Conservation (phyloP, 1,139 yeast genomes). For the Taiozyma sp. region DNA sequence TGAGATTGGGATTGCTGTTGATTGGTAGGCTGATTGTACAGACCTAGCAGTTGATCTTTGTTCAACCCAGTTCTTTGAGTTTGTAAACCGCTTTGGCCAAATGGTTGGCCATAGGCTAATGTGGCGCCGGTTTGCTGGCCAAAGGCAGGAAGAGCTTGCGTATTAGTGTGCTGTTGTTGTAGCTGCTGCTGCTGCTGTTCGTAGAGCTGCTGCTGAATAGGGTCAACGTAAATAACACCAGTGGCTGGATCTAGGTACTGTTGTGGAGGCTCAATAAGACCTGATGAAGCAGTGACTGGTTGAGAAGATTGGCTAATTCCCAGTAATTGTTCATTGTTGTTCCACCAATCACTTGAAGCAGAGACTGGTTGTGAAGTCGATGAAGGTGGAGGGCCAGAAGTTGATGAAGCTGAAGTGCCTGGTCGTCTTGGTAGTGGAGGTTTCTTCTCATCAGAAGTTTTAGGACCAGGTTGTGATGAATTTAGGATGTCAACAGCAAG, state of each 20-base stretch:
- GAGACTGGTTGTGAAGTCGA: conserved; percentile 39
- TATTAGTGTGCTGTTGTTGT: conserved; percentile 14
- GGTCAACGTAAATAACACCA: conserved; percentile 54
- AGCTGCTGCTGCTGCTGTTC: conserved; percentile 35
- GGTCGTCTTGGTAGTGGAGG: conserved; percentile 25
- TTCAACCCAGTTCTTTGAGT: conserved; percentile 20
- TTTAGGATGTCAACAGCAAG: conserved; percentile 25
- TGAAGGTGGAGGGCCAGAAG: conserved; percentile 26
- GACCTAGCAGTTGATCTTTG: conserved; percentile 19
- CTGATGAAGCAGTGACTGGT: conserved; percentile 24
- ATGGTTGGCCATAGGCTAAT: conserved; percentile 3
- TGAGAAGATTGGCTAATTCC: conserved; percentile 1
- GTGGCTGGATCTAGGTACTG: conserved; percentile 61
- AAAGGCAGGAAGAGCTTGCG: conserved; percentile 1
- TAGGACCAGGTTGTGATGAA: conserved; percentile 2
- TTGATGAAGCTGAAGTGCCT: conserved; percentile 10
- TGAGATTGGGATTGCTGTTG: conserved; percentile 22
- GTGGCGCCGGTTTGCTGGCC: conserved; percentile 1
- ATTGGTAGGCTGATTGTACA: conserved; percentile 21
- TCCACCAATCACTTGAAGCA: conserved; percentile 30
- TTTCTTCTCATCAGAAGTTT: conserved; percentile 13
- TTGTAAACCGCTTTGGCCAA: not conserved
- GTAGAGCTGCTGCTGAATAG: conserved; percentile 46
- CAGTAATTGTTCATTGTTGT: conserved; percentile 19
- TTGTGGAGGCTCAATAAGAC: conserved; percentile 29